A percentile compares a stretch with the other conserved stretches of the same genome.
Conservation (phyloP, 352 stramenopile species). For the Phytopythium kandeliae region DNA sequence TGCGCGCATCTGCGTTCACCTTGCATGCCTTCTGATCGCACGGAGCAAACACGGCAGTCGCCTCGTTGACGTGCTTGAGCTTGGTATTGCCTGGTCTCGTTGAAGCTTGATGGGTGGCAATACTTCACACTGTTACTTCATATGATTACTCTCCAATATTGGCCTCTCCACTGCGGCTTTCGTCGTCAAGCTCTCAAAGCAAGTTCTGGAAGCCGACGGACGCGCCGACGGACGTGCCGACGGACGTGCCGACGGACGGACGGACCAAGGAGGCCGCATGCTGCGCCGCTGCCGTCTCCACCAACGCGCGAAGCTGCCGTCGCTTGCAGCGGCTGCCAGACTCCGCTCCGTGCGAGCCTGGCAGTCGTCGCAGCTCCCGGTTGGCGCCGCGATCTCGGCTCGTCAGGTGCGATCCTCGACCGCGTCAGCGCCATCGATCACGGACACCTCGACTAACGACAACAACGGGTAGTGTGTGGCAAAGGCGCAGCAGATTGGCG, state of each 20-base stretch:
- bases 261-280: background rate
- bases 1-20: background rate
- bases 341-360: background rate
- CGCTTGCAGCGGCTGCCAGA: background rate
- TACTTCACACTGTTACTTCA: slow-evolving; percentile 5
- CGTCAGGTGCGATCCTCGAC: background rate
- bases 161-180: too few relatives aligned
- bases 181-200: too few relatives aligned
- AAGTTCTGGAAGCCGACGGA: too few relatives aligned
- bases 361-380: background rate
- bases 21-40: background rate
- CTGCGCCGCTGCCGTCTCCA: slow-evolving; percentile 1
- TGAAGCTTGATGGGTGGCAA: too few relatives aligned
- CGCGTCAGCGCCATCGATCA: background rate
- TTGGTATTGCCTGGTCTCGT: too few relatives aligned
- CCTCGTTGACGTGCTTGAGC: background rate
- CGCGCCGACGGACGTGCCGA: too few relatives aligned
- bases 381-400: background rate
- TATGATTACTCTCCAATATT: background rate
- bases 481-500: background rate
- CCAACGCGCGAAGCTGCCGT: background rate
- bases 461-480: too few relatives aligned
- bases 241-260: background rate
- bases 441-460: too few relatives aligned
- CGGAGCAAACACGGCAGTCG: too few relatives aligned